Base-by-base conservation (phyloP, 371 early-diverging fungal genomes). In the Thermomucor indicae-seudaticae region DNA sequence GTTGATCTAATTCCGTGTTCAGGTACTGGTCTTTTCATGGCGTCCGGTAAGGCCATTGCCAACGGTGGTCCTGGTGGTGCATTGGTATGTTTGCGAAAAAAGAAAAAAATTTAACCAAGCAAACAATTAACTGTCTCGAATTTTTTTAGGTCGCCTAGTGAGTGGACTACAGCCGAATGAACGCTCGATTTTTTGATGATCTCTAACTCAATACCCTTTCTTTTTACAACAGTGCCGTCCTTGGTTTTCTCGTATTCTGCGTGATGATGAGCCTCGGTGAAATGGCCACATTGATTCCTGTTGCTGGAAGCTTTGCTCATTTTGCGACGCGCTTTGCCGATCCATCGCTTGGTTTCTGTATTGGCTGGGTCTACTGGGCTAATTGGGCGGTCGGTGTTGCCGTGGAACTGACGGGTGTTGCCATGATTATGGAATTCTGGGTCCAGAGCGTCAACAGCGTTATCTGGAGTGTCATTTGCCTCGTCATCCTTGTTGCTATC, bases 21-120 rank as follows among this genome's bases (percentile, higher is more conserved):
- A 51, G 88, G 89, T 52, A 94, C 92, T 16, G 95, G 93, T 49
- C 72, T 94, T n/a, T 92, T 92, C 64, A 76, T 93, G 55, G 85
- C 87, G n/a, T 88, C 90, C 32, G 95, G 93, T 50, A 71, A 77
- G 29, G 81, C 88, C 2, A 80, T 94, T 28, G 72, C 80, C 1
- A 60, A 62, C 5, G 93, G 89, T 22, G 94, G 94, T 6, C 91
- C 71, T 20, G 84, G 75, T 22, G 91, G 93, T 44, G 79, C 86
- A 12, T 45, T 51, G 85, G 4, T 11, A 14, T 37, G 5, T 10
- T 5, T 37, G n/a, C n/a, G n/a, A n/a, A n/a, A n/a, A n/a, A n/a
- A n/a, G n/a, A n/a, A n/a, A n/a, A n/a, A n/a, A n/a, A n/a, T n/a
- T n/a, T n/a, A n/a, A n/a, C n/a, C n/a, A n/a, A n/a, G n/a, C n/a